Percentiles rank a stretch among this genome's conserved stretches.
Evolutionary conservation across 75 land plant species (phyloP).

Genomic region (Gnetum montanum): DNA sequence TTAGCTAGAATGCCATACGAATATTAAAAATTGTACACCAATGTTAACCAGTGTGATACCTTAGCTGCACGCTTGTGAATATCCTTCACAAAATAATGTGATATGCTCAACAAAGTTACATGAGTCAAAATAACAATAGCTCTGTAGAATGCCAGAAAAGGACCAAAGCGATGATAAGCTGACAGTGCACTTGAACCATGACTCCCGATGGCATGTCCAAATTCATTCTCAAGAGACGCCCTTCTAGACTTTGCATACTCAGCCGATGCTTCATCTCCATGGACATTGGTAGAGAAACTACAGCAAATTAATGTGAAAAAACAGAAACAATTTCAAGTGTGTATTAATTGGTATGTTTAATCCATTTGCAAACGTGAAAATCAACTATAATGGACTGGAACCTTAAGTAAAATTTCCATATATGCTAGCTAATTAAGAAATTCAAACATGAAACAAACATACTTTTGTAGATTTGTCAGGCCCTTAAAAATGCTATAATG

Average conservation of each 20-base stretch:
- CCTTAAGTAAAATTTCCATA: too few species aligned
- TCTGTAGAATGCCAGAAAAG: slow-evolving; percentile 82
- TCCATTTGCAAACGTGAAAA: too few species aligned
- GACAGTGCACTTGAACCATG: slow-evolving; percentile 42
- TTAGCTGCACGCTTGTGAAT: slow-evolving; percentile 61
- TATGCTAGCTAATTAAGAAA: too few species aligned
- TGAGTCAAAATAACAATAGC: slow-evolving; percentile 73
- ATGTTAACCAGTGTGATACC: slow-evolving; percentile 25
- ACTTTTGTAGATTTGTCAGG: background rate
- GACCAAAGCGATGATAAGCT: slow-evolving; percentile 49
- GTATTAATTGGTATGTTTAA: too few species aligned
- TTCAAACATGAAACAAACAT: background rate
- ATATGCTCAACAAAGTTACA: slow-evolving; percentile 57
- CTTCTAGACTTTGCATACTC: slow-evolving; percentile 68
- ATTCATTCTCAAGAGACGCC: slow-evolving; percentile 45
- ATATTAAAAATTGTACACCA: background rate
- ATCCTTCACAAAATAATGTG: slow-evolving; percentile 65
- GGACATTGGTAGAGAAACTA: slow-evolving; percentile 34
- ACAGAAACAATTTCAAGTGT: too few species aligned
- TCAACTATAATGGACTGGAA: too few species aligned
- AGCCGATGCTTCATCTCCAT: slow-evolving; percentile 50
- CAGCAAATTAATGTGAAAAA: background rate
- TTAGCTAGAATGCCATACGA: background rate
- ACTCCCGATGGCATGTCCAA: slow-evolving; percentile 45
- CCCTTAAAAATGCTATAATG: background rate